Conservation (phyloP, 371 early-diverging fungal genomes). For the Mortierella sp. region DNA sequence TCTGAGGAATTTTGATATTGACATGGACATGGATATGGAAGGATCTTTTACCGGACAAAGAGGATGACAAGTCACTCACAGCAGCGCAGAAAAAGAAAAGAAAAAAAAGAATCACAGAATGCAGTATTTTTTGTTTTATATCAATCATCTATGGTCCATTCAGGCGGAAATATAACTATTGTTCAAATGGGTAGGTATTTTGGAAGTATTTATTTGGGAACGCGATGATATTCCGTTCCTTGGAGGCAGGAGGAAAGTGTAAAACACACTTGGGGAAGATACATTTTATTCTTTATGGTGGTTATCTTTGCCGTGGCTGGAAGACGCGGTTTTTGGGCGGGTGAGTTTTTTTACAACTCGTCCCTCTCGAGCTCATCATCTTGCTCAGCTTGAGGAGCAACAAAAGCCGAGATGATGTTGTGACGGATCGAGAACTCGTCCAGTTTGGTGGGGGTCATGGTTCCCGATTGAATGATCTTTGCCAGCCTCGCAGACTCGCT, state of each 20-base stretch:
- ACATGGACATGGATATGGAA: neutral
- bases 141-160: neutral
- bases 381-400: neutral
- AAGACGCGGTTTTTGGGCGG: neutral
- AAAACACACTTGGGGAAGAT: neutral
- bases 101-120: neutral
- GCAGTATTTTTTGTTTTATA: conserved; percentile 5
- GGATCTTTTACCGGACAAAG: neutral
- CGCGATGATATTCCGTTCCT: neutral
- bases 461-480: conserved; percentile 72
- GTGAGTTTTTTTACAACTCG: conserved; percentile 49
- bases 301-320: neutral
- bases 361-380: conserved; percentile 29
- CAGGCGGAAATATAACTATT: conserved; percentile 5
- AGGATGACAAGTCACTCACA: neutral
- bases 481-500: conserved; percentile 76
- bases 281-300: neutral
- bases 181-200: conserved; percentile 8
- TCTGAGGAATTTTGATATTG: neutral
- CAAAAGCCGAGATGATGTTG: conserved; percentile 79
- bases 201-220: neutral
- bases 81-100: neutral
- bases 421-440: conserved; percentile 80
- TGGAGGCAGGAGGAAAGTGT: neutral
- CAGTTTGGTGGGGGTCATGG: conserved; percentile 66